A percentile compares a stretch with the other conserved stretches of the same genome.
These are phyloP conservation scores for Saraca asoca DNA, from an alignment of 331 rosid genomes.

Conservation along the genomic window DNA sequence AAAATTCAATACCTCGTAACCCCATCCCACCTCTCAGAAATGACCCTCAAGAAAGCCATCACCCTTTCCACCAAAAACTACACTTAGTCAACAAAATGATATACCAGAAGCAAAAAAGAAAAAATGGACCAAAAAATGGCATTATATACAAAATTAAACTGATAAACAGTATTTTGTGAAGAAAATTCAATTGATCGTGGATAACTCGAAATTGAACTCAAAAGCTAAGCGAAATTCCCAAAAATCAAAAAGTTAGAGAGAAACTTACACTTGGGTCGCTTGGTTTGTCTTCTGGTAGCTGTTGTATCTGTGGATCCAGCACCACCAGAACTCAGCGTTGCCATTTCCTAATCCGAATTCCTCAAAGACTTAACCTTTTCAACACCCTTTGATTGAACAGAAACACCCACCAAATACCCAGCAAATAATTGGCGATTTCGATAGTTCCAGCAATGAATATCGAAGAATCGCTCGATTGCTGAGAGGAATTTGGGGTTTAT, in stretches of 20 bases:
- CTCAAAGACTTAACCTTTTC: constrained; percentile 25
- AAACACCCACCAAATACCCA: constrained; percentile 1
- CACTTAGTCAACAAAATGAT: too few species aligned
- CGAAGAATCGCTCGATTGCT: constrained; percentile 6
- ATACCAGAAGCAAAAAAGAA: too few species aligned
- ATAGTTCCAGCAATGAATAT: background rate
- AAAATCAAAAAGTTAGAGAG: constrained; percentile 15
- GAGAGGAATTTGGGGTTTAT: background rate
- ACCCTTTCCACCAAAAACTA: too few species aligned
- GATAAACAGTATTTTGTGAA: too few species aligned
- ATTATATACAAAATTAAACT: too few species aligned
- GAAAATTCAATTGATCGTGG: constrained; percentile 5
- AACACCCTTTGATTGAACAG: background rate
- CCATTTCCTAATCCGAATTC: constrained; percentile 58
- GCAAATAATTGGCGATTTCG: background rate
- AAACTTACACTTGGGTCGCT: constrained; percentile 87
- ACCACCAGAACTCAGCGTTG: constrained; percentile 67
- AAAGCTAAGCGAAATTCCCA: constrained; percentile 14
- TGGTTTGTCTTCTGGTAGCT: constrained; percentile 66
- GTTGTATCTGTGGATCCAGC: constrained; percentile 82
- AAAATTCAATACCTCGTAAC: constrained; percentile 6
- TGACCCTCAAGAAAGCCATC: too few species aligned
- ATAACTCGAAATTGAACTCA: constrained; percentile 18
- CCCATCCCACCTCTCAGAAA: background rate
- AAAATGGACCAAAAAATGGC: too few species aligned